phyloP scores from a whole-genome alignment of 106 monocot genomes.

The Posidonia australis region DNA sequence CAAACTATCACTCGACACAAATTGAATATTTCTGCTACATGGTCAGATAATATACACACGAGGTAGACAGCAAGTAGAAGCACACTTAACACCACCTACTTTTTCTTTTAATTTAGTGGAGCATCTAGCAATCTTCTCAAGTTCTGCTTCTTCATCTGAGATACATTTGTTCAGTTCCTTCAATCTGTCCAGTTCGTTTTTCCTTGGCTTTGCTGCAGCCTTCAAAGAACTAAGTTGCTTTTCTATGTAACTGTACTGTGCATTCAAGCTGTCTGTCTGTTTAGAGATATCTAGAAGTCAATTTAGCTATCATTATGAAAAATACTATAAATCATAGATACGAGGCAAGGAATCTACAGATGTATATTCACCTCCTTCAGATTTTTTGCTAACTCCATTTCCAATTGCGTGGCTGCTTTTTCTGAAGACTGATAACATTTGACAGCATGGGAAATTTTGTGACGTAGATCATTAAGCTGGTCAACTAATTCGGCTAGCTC shows the following conservation, averaged over 20 bases:
- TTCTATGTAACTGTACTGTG: slow-evolving; percentile 54
- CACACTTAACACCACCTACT: slow-evolving; percentile 21
- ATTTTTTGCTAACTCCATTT: slow-evolving; percentile 81
- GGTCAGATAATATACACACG: neutral
- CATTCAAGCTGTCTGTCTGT: slow-evolving; percentile 66
- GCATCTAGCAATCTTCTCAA: slow-evolving; percentile 46
- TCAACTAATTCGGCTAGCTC: slow-evolving; percentile 58
- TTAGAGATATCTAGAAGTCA: slow-evolving; percentile 7
- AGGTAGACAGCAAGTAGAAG: neutral
- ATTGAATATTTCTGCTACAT: no score
- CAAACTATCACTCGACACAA: no score
- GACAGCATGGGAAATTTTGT: slow-evolving; percentile 43
- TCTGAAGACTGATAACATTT: slow-evolving; percentile 46
- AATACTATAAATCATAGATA: neutral
- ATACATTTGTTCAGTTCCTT: slow-evolving; percentile 56
- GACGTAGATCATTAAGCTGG: slow-evolving; percentile 48
- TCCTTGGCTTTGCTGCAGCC: slow-evolving; percentile 55
- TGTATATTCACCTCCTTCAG: slow-evolving; percentile 57
- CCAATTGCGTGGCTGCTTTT: slow-evolving; percentile 35
- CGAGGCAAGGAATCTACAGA: neutral
- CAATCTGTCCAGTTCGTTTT: slow-evolving; percentile 54
- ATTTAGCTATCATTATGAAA: neutral
- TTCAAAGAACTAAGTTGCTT: slow-evolving; percentile 58
- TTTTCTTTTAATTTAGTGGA: slow-evolving; percentile 65
- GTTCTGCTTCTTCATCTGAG: slow-evolving; percentile 47